Evolutionary conservation across 345 rosid genomes (phyloP), one percentile per base, ranked within the genome.

Genomic region (Abelmoschus esculentus): DNA sequence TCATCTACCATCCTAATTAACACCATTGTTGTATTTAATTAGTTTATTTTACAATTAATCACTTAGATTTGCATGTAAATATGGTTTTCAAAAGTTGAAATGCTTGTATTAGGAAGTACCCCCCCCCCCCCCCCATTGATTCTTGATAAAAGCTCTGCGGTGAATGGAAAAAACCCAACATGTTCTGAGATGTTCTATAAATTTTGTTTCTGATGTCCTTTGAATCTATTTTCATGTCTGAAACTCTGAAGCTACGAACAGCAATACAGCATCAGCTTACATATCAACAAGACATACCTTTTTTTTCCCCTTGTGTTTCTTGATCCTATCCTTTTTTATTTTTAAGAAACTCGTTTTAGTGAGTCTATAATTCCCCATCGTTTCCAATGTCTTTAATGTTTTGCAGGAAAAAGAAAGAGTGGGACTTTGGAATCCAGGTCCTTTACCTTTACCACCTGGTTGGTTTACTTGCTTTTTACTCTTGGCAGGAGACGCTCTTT

Each of bases 381-480:
- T 70, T 75, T 65, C 74, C 71, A 53, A 59, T 57, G 38, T 31
- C 70, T 70, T 70, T 69, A 60, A 61, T 71, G 55, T 36, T 61
- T 49, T 49, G 67, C 66, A 60, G 66, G 17, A 66, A 17, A 61
- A 32, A 60, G 26, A 60, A 3, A 60, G 15, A 13, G n/a, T 36
- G 3, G 17, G 19, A 3, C 9, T 57, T 26, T 56, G 10, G 71
- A 56, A 69, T 69, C 53, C 72, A 17, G n/a, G n/a, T n/a, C n/a
- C n/a, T n/a, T 29, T n/a, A 36, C 2, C 12, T 22, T 17, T 3
- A n/a, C 6, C 46, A 34, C 49, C 38, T 14, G 29, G 57, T 2
- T 14, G 29, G 57, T 2, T 26, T 44, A 36, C 31, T 15, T 50
- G 14, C 62, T 19, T 19, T 38, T 58, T 34, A 5, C 17, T 5